Conservation (phyloP, 2,329 filamentous ascomycete species). For the Scortechinia acanthostroma region DNA sequence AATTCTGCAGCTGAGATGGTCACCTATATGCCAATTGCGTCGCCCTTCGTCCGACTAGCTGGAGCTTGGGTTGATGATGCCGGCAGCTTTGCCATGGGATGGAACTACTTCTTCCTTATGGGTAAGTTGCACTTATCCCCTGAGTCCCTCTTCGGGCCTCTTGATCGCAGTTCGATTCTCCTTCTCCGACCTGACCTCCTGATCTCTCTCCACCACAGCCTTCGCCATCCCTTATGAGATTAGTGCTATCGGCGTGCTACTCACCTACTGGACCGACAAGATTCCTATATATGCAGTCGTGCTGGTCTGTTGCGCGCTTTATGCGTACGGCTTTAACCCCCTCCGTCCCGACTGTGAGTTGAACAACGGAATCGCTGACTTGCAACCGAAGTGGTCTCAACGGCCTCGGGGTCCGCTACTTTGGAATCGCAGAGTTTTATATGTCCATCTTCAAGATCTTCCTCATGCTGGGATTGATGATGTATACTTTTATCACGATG, state of each 20-base stretch:
- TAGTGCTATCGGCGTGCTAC: conserved; percentile 55
- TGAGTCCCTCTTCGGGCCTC: conserved; percentile 12
- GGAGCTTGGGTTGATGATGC: conserved; percentile 71
- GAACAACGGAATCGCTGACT: conserved; percentile 12
- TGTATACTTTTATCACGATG: conserved; percentile 78
- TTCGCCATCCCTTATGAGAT: conserved; percentile 63
- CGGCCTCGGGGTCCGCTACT: conserved; percentile 66
- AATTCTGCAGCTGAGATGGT: conserved; percentile 67
- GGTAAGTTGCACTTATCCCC: not conserved
- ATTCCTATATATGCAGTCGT: conserved; percentile 56
- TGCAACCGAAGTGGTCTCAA: conserved; percentile 43
- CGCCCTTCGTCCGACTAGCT: conserved; percentile 72
- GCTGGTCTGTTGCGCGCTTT: conserved; percentile 44
- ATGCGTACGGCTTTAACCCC: too few species aligned
- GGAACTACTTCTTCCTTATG: conserved; percentile 67
- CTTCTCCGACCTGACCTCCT: conserved; percentile 39
- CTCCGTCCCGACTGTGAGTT: conserved; percentile 14
- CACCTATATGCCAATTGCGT: conserved; percentile 69
- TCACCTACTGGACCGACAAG: conserved; percentile 54
- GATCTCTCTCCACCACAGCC: conserved; percentile 51
- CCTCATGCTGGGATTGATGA: conserved; percentile 63
- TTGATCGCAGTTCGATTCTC: conserved; percentile 16
- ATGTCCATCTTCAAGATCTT: conserved; percentile 67
- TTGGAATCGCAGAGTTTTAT: conserved; percentile 73
- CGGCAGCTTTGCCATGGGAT: conserved; percentile 66